Conservation (phyloP, 192 early-diverging fungal species). For the Dissophora ornata region DNA sequence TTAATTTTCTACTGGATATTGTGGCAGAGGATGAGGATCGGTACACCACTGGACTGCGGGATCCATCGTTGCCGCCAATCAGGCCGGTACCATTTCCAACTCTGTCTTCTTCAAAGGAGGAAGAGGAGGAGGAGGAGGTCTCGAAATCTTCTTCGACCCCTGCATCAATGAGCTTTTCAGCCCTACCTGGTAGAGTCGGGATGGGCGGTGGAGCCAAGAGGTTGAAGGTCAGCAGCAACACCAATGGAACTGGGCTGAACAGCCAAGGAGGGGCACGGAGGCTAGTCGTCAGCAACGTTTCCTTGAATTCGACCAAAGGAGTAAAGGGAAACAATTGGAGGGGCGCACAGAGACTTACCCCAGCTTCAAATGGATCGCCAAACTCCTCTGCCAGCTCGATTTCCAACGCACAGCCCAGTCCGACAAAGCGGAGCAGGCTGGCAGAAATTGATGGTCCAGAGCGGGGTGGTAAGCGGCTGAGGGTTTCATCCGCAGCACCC, state of each 20-base stretch:
- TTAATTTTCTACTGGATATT: conserved; percentile 45
- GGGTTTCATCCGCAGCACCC: conserved; percentile 1
- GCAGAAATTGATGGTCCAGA: neutral
- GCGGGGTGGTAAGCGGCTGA: conserved; percentile 1
- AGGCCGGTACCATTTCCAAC: conserved; percentile 11
- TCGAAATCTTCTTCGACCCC: neutral
- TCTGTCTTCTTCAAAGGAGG: neutral
- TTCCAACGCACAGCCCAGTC: conserved; percentile 3
- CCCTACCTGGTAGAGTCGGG: conserved; percentile 1
- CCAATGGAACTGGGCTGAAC: neutral
- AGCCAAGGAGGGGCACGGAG: conserved; percentile 13
- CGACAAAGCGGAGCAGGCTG: conserved; percentile 10
- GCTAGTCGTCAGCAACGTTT: neutral
- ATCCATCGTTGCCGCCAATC: conserved; percentile 6
- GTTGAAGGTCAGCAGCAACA: conserved; percentile 3
- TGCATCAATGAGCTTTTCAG: neutral
- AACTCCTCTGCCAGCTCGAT: too few relatives aligned
- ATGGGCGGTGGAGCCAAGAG: conserved; percentile 34
- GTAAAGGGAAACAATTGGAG: conserved; percentile 1
- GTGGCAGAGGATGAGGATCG: conserved; percentile 38
- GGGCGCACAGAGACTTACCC: conserved; percentile 7
- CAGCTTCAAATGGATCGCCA: neutral
- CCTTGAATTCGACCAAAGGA: neutral
- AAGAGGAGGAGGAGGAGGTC: neutral
- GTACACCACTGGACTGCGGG: conserved; percentile 27